phyloP scores from a whole-genome alignment of 345 rosid genomes.

The Corchorus olitorius region DNA sequence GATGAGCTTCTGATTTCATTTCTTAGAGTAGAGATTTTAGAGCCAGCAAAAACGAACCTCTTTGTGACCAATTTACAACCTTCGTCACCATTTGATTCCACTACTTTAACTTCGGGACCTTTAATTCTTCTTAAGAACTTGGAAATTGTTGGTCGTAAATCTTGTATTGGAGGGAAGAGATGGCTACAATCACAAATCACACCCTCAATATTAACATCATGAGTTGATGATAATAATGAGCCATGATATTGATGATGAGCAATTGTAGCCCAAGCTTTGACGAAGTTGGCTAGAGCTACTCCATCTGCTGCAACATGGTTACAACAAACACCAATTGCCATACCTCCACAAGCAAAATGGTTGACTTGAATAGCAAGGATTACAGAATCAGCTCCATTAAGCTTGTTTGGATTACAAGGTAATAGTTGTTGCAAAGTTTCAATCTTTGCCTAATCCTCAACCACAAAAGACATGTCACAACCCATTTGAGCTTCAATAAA shows the following conservation, averaged over 20 bases:
- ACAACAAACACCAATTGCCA: too few relatives aligned
- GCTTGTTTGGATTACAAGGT: too few relatives aligned
- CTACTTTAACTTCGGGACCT: not conserved
- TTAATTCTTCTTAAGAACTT: too few relatives aligned
- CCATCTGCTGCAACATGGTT: not conserved
- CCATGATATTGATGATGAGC: not conserved
- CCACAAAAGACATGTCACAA: not conserved
- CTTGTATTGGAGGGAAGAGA: conserved; percentile 30
- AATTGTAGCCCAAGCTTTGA: conserved; percentile 29
- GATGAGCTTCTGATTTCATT: not conserved
- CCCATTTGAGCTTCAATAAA: conserved; percentile 22
- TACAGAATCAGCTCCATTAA: too few relatives aligned
- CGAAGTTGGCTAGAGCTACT: conserved; percentile 26
- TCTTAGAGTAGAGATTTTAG: conserved; percentile 18
- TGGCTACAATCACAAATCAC: not conserved
- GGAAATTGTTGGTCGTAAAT: not conserved
- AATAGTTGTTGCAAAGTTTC: too few relatives aligned
- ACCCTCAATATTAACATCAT: not conserved
- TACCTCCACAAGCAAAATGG: too few relatives aligned
- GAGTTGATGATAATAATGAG: too few relatives aligned
- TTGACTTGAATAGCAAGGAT: too few relatives aligned
- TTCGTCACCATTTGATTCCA: not conserved
- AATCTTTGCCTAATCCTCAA: too few relatives aligned
- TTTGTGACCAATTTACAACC: conserved; percentile 9
- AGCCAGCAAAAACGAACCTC: conserved; percentile 26